phyloP scores from a whole-genome alignment of 768 basidiomycete genomes.

The Mycena indigotica region DNA sequence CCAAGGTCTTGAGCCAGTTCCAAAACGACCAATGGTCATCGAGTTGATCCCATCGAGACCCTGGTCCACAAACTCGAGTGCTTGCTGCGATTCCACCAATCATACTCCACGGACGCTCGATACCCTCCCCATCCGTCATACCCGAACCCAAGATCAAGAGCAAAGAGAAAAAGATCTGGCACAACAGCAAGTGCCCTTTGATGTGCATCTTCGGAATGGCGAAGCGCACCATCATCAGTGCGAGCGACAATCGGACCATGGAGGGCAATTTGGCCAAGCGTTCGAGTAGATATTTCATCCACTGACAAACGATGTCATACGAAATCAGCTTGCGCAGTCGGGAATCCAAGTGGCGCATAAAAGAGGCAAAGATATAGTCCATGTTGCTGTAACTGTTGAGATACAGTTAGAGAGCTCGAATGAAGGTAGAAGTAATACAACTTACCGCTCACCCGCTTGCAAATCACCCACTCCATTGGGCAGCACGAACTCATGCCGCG shows the following conservation, averaged over 20 bases:
- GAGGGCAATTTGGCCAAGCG: neutral
- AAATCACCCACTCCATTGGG: too few relatives aligned
- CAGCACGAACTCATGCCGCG: too few relatives aligned
- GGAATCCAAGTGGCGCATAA: neutral
- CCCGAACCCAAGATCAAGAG: conserved; percentile 28
- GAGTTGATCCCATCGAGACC: conserved; percentile 27
- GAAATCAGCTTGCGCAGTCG: conserved; percentile 5
- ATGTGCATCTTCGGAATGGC: too few relatives aligned
- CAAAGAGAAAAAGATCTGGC: conserved; percentile 27
- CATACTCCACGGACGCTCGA: too few relatives aligned
- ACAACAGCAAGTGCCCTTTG: conserved; percentile 25
- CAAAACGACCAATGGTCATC: too few relatives aligned
- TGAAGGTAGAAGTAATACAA: conserved; percentile 15
- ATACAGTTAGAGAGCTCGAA: neutral
- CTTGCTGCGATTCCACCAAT: too few relatives aligned
- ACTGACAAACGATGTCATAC: conserved; percentile 33
- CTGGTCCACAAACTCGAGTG: conserved; percentile 38
- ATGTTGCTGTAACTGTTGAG: conserved; percentile 11
- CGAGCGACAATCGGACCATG: neutral
- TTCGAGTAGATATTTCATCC: neutral
- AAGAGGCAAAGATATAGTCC: too few relatives aligned
- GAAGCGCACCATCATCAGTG: conserved; percentile 16
- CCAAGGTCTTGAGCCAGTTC: conserved; percentile 26
- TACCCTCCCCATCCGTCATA: too few relatives aligned
- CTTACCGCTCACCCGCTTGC: conserved; percentile 17